phyloP scores from a whole-genome alignment of 73 alveolate genomes.

The Paramecium octaurelia region DNA sequence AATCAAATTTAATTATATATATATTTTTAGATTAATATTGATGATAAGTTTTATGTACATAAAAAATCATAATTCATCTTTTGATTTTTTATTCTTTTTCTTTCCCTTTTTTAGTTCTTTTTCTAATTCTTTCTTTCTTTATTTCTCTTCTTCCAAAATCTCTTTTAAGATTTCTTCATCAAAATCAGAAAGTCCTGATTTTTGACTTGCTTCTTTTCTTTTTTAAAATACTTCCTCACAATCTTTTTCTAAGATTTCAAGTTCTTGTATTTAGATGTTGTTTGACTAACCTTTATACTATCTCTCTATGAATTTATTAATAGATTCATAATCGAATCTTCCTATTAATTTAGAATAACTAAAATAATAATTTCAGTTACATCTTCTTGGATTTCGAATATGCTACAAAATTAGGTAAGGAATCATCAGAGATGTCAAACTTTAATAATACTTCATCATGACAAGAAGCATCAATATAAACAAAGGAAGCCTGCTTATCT shows the following conservation, averaged over 20 bases:
- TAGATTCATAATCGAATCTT: not conserved
- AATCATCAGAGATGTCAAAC: constrained; percentile 18
- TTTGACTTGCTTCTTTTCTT: not conserved
- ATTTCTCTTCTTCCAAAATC: constrained; percentile 24
- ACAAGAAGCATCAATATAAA: constrained; percentile 18
- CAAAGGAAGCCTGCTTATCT: not conserved
- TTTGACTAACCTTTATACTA: not conserved
- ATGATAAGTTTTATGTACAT: not conserved
- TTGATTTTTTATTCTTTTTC: constrained; percentile 12
- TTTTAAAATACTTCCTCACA: constrained; percentile 14
- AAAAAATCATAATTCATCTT: constrained; percentile 13
- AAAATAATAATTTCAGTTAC: not conserved
- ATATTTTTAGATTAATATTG: not conserved
- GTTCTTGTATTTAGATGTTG: not conserved
- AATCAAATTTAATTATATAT: not conserved
- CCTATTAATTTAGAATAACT: constrained; percentile 24
- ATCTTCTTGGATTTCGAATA: not conserved
- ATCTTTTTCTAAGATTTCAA: not conserved
- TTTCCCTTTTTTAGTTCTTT: constrained; percentile 1
- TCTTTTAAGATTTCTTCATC: constrained; percentile 31
- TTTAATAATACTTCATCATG: constrained; percentile 21
- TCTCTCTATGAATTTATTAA: constrained; percentile 11
- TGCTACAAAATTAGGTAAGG: constrained; percentile 5
- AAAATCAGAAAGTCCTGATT: constrained; percentile 22
- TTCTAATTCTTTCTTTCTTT: not conserved